Base-by-base conservation (phyloP, 2,329 filamentous ascomycete genomes). In the Ophiostoma novo-ulmi region DNA sequence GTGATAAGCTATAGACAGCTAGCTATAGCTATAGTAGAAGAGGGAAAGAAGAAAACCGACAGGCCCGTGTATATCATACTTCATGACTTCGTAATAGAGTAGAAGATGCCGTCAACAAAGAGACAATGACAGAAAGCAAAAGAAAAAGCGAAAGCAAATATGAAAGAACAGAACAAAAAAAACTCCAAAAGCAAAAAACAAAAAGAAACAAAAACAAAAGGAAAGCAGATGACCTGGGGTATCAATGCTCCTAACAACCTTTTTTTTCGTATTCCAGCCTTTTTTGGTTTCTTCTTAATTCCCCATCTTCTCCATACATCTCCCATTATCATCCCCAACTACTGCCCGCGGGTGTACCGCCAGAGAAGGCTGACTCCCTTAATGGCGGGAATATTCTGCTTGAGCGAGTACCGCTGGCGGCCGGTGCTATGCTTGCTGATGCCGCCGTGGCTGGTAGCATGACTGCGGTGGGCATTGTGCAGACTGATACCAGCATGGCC, bases 281-380 rank as follows among this genome's bases (percentile, higher is more conserved):
- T n/a, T 48, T n/a, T 20, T 7, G 10, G 10, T 10, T 10, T n/a
- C 44, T 7, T 7, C 44, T n/a, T n/a, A 17, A 13, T 48, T 48
- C 1, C 44, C 13, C 11, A 5, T 6, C 13, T 48, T 39, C 38
- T 39, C 10, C 11, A 11, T 10, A 3, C 8, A 39, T 10, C 38
- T 7, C 44, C 20, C 7, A 17, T 44, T 3, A 20, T 20, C 20
- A 1, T 39, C 10, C 8, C 6, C 67, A 10, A 13, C 55, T 26
- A 61, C 20, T 70, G 31, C 10, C 71, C 69, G 5, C 70, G 67
- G 6, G 69, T 72, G 39, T 75, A 74, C 41, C 72, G 71, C 72
- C 74, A 74, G 44, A 74, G 63, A 11, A 74, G 69, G 35, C 74
- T 74, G 35, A 69, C 74, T 7, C 74, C 74, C 41, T 74, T 69